Evolutionary conservation across 2,329 filamentous ascomycete species (phyloP), one percentile per base, ranked within the genome.

Genomic region (Fusarium scirpi): DNA sequence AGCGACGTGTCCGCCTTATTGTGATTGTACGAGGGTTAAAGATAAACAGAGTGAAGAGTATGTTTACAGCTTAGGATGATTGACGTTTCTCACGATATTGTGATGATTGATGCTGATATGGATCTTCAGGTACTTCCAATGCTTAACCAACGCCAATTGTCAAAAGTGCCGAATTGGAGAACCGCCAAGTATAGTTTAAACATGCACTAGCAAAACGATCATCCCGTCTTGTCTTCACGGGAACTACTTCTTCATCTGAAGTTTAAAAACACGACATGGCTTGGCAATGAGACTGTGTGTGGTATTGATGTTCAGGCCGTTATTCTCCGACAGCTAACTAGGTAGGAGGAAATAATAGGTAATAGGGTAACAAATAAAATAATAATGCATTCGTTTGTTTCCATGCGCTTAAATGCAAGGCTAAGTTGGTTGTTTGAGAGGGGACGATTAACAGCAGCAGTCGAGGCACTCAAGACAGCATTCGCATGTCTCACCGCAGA

Each of bases 401-500:
- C 27, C 30, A 30, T 38, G 54, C 54, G 49, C 32, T 52, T 41
- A 63, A 67, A 59, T 64, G 38, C 48, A 64, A 56, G 44, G 41
- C 48, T 44, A 40, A 43, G 38, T 41, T 53, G 51, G n/a, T 47
- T 34, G 40, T 38, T n/a, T 9, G 10, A 25, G 27, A 22, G 10
- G 20, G 27, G 32, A 15, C 20, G 46, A 65, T 76, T 78, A 79
- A 74, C 72, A 81, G 74, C 81, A 82, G 73, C 80, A 82, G 60
- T 79, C 78, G 27, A 82, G 61, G 67, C 80, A 82, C 48, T 83
- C 81, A 30, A 82, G 70, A 67, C 81, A 83, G 74, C 81, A 83
- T 63, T 82, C 80, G 75, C 81, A 83, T 6, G 81, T 79, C 70
- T 83, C 81, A 6, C 81, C 81, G 65, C 81, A 83, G 51, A 83